Base-by-base conservation (phyloP, 108 stramenopile genomes). In the Nitzschia sp. region DNA sequence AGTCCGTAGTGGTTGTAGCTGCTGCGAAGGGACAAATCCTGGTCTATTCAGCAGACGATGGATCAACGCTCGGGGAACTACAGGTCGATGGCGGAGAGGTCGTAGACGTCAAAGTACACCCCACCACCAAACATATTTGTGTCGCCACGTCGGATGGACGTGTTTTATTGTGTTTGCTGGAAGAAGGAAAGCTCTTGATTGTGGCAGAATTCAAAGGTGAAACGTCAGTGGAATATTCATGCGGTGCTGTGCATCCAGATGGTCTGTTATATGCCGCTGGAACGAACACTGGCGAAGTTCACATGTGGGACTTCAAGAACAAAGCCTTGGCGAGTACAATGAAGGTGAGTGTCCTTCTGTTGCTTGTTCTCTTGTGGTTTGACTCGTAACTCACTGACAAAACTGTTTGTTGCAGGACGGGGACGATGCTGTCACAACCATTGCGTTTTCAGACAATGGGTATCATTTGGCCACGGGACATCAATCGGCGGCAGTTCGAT, bases 391-490 rank as follows among this genome's bases (percentile, higher is more conserved):
- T n/a, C n/a, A n/a, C n/a, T n/a, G n/a, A n/a, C n/a, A n/a, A n/a
- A n/a, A n/a, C n/a, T n/a, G n/a, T n/a, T n/a, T n/a, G n/a, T n/a
- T n/a, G n/a, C 38, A 41, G 38, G 38, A 21, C 33, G 69, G 78
- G 26, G 80, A 72, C 36, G 79, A 75, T 45, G 46, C 75, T 26
- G 63, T 94, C 33, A 58, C 61, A 48, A 58, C 73, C 59, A 78
- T 97, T 30, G 80, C 66, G 59, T 82, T 97, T 66, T 92, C 88
- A 21, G 92, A 94, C 66, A 97, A 94, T 62, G 96, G 96, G 22
- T 94, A 94, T 50, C 88, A 93, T 56, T 56, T 95, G 25, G 94
- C 78, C 1, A 72, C 84, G 17, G 57, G 68, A 3, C 68, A 68
- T 57, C 50, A 58, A 1, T 82, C 80, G 19, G 85, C 74, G 41